Evolutionary conservation across 805 yeast species (phyloP).

Genomic region (Blastobotrys attinorum): DNA sequence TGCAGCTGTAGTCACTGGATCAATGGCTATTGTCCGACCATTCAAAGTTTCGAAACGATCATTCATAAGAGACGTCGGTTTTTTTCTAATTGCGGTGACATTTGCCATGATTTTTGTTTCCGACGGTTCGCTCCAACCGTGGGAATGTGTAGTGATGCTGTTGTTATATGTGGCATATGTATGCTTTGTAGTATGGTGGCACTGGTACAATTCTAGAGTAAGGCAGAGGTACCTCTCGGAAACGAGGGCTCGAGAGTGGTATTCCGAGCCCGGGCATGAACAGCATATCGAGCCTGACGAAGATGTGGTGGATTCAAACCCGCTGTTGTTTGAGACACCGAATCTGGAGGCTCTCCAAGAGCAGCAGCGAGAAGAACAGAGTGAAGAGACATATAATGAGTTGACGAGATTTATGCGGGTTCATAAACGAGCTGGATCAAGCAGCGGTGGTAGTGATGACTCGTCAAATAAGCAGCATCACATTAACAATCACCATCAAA

Average conservation of each 20-base stretch:
- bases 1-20: conserved; percentile 70
- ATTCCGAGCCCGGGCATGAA: conserved; percentile 16
- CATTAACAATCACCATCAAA: neutral
- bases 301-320: conserved; percentile 8
- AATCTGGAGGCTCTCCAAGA: conserved; percentile 1
- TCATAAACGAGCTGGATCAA: neutral
- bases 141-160: conserved; percentile 54
- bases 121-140: conserved; percentile 46
- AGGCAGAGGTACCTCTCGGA: conserved; percentile 14
- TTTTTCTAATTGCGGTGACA: conserved; percentile 46
- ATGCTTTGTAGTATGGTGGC: conserved; percentile 37
- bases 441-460: neutral
- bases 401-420: conserved; percentile 12
- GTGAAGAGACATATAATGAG: conserved; percentile 20
- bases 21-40: conserved; percentile 63
- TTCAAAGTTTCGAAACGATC: conserved; percentile 40
- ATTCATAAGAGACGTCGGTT: conserved; percentile 54
- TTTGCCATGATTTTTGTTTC: conserved; percentile 44
- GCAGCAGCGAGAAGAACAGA: neutral
- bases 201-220: conserved; percentile 24
- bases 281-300: conserved; percentile 15
- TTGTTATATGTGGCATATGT: conserved; percentile 53
- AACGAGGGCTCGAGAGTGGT: conserved; percentile 18
- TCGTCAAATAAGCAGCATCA: neutral
- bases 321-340: neutral